These are phyloP conservation scores for Neltuma alba DNA, from an alignment of 306 rosid genomes.

Conservation along the genomic window DNA sequence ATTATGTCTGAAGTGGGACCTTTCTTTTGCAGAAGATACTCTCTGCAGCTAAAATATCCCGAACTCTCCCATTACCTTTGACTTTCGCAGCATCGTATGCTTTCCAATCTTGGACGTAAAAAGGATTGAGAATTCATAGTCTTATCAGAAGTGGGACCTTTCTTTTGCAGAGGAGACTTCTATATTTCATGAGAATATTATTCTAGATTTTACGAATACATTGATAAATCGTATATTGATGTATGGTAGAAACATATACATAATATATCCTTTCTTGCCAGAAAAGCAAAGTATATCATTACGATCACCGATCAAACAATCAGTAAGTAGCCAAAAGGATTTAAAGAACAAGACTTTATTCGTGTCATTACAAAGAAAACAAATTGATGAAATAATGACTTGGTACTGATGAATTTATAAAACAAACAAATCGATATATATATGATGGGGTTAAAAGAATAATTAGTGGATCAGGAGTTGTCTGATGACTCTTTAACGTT, in stretches of 20 bases:
- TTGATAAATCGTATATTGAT: neutral
- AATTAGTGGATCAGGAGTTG: neutral
- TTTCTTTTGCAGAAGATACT: no score
- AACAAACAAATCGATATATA: conserved; percentile 17
- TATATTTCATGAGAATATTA: neutral
- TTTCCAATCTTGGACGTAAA: no score
- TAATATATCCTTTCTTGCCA: neutral
- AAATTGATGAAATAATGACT: neutral
- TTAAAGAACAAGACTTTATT: neutral
- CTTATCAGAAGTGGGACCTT: neutral
- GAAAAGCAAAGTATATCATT: neutral
- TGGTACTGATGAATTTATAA: neutral
- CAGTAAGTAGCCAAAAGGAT: neutral
- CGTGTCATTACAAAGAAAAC: neutral
- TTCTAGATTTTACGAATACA: no score
- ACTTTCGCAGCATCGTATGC: no score
- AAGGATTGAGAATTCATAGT: no score
- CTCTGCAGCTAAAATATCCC: no score
- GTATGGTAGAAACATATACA: neutral
- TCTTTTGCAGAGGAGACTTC: neutral
- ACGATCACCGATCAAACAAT: neutral
- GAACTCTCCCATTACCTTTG: no score
- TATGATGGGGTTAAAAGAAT: conserved; percentile 32
- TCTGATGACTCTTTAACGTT: neutral
- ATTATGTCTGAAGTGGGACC: no score